A percentile compares a stretch with the other conserved stretches of the same genome.
Evolutionary conservation across 2,329 filamentous ascomycete genomes (phyloP).

Genomic region (Tolypocladium endophyticum): DNA sequence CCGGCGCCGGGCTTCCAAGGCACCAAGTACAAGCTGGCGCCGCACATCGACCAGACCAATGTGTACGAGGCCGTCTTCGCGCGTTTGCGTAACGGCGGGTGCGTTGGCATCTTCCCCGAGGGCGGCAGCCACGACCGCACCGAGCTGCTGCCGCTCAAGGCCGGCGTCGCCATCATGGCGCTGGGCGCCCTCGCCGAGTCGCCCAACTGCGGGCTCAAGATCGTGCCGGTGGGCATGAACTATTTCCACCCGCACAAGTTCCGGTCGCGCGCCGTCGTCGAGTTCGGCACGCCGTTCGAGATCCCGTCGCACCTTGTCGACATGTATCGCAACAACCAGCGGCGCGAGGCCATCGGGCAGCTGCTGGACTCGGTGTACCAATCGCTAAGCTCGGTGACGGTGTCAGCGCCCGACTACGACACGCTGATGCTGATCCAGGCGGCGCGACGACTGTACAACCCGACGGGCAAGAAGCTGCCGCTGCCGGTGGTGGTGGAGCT

Average conservation of each 20-base stretch:
- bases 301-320: constrained; percentile 74
- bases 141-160: constrained; percentile 84
- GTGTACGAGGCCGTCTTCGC: constrained; percentile 92
- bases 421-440: constrained; percentile 96
- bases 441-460: constrained; percentile 84
- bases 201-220: constrained; percentile 80
- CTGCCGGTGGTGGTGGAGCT: constrained; percentile 89
- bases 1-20: constrained; percentile 57
- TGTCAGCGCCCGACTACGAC: constrained; percentile 88
- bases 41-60: constrained; percentile 85
- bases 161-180: constrained; percentile 96
- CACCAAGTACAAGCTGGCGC: constrained; percentile 76
- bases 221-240: constrained; percentile 97
- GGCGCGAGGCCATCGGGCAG: constrained; percentile 76
- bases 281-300: constrained; percentile 85
- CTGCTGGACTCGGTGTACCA: constrained; percentile 82
- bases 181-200: constrained; percentile 78
- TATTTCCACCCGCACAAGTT: constrained; percentile 99
- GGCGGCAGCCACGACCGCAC: constrained; percentile 93
- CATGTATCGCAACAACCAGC: constrained; percentile 72
- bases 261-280: constrained; percentile 85
- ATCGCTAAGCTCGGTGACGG: constrained; percentile 76
- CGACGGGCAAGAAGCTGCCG: constrained; percentile 85
- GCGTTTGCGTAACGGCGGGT: constrained; percentile 70
- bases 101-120: constrained; percentile 94